These are phyloP conservation scores for Xylariaceae sp. DNA, from an alignment of 2,329 filamentous ascomycete genomes.

Conservation along the genomic window DNA sequence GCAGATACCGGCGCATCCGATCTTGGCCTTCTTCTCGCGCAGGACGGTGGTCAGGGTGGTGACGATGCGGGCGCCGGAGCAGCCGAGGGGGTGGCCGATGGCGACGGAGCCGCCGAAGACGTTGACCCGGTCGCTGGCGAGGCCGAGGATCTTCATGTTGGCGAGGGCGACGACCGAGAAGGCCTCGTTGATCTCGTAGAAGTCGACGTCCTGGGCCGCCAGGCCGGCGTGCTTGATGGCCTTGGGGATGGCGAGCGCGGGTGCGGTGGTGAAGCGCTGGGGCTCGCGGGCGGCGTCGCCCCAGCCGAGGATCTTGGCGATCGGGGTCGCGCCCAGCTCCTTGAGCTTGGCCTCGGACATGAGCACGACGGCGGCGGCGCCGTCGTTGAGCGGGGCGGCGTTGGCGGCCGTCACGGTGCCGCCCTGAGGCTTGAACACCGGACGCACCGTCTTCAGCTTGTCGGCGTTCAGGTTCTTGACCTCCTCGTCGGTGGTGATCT, in stretches of 20 bases:
- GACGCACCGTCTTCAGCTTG: conserved; percentile 83
- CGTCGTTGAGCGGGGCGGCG: conserved; percentile 94
- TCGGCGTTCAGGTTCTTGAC: conserved; percentile 89
- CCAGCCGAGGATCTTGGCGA: conserved; percentile 98
- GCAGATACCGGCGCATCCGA: conserved; percentile 94
- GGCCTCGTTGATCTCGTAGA: conserved; percentile 98
- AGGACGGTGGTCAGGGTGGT: conserved; percentile 88
- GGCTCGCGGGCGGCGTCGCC: conserved; percentile 90
- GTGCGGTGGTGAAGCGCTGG: conserved; percentile 93
- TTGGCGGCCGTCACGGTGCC: conserved; percentile 96
- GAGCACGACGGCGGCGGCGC: conserved; percentile 87
- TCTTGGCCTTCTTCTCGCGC: conserved; percentile 87
- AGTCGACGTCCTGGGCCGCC: conserved; percentile 76
- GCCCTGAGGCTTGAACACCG: conserved; percentile 75
- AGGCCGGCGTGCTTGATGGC: conserved; percentile 93
- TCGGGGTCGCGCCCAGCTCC: conserved; percentile 85
- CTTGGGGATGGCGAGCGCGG: conserved; percentile 93
- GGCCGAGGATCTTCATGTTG: conserved; percentile 87
- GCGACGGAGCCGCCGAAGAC: conserved; percentile 93
- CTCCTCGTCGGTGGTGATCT: conserved; percentile 87
- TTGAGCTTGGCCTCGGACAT: conserved; percentile 94
- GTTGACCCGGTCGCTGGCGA: conserved; percentile 87
- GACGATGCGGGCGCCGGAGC: conserved; percentile 90
- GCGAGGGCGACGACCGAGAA: conserved; percentile 96
- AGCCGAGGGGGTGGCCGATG: conserved; percentile 92